Percentiles rank a stretch among this genome's conserved stretches.
Conservation (phyloP, 163 green algal species). For the Volvox carteri region DNA sequence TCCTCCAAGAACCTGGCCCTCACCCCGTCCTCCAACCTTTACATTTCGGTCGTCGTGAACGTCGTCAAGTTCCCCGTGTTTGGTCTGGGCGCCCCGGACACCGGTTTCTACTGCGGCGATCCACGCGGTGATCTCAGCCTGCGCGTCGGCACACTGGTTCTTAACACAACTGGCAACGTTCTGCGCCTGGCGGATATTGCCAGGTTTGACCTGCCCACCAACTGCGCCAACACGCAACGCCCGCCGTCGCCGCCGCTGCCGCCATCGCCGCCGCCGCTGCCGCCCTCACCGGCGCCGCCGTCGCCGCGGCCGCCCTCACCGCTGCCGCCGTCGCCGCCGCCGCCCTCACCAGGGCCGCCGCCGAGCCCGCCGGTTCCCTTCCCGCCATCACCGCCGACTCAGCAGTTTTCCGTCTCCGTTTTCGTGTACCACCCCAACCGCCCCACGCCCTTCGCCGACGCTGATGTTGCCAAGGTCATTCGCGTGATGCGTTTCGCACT, state of each 20-base stretch:
- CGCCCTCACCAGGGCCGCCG: not conserved
- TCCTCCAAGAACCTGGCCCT: not conserved
- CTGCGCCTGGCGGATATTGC: not conserved
- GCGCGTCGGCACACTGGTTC: not conserved
- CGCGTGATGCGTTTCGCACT: not conserved
- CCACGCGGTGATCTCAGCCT: not conserved
- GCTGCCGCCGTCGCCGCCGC: not conserved
- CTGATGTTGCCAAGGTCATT: conserved; percentile 14
- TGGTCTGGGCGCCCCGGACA: not conserved
- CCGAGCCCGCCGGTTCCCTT: not conserved
- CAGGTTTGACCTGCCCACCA: not conserved
- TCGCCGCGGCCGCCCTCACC: not conserved
- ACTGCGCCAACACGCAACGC: not conserved
- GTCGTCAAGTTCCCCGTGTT: conserved; percentile 26
- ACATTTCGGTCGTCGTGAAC: not conserved
- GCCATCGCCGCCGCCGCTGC: not conserved
- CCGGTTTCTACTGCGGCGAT: conserved; percentile 49
- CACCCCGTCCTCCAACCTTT: not conserved
- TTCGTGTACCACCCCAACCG: conserved; percentile 39
- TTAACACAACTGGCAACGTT: not conserved
- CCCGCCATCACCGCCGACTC: conserved; percentile 11
- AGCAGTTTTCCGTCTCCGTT: not conserved
- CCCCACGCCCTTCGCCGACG: not conserved
- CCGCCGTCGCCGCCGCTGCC: conserved; percentile 31
- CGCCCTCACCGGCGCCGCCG: not conserved